These are phyloP conservation scores for Moniliophthora roreri DNA, from an alignment of 1,284 basidiomycete species.

Conservation along the genomic window DNA sequence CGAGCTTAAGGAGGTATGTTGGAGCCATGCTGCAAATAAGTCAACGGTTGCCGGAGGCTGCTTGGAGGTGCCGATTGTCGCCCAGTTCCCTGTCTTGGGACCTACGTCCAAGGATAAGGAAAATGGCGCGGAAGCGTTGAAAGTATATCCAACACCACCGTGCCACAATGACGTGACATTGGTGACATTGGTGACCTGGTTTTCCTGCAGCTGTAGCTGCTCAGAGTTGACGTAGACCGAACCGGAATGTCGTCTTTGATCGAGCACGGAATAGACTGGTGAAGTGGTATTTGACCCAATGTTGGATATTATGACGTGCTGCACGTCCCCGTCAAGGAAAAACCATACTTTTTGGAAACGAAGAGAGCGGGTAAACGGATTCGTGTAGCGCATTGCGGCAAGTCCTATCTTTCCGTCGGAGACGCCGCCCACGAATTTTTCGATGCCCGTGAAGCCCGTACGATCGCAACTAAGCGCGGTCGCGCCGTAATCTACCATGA, in stretches of 20 bases:
- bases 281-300: constrained; percentile 43
- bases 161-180: constrained; percentile 52
- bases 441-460: constrained; percentile 41
- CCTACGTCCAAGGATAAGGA: constrained; percentile 49
- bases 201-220: not conserved
- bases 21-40: constrained; percentile 62
- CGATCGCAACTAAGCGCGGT: constrained; percentile 47
- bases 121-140: constrained; percentile 27
- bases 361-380: constrained; percentile 54
- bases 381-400: constrained; percentile 62
- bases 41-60: constrained; percentile 51
- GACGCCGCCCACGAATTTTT: constrained; percentile 63
- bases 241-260: constrained; percentile 53
- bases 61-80: constrained; percentile 59
- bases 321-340: constrained; percentile 63
- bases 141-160: constrained; percentile 53
- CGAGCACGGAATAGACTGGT: constrained; percentile 62
- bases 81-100: constrained; percentile 57
- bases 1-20: constrained; percentile 33
- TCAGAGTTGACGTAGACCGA: constrained; percentile 43
- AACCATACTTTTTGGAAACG: constrained; percentile 72
- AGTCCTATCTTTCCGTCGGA: constrained; percentile 54
- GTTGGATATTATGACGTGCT: constrained; percentile 59
- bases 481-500: constrained; percentile 57
- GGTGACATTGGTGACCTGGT: not conserved